These are phyloP conservation scores for Aspergillus sclerotialis DNA, from an alignment of 2,329 filamentous ascomycete species.

Conservation along the genomic window DNA sequence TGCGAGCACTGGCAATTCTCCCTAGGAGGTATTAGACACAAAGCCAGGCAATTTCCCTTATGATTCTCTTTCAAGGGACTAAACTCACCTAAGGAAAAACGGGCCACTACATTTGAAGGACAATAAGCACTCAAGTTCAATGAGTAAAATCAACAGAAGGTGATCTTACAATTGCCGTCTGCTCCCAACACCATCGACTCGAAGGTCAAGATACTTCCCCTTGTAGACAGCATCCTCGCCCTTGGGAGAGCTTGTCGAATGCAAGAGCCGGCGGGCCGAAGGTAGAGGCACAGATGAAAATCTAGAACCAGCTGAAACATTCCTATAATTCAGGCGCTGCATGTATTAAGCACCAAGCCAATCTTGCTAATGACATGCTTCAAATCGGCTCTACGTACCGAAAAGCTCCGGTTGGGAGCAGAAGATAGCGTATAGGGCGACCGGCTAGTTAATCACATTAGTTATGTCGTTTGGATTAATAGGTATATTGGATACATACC, in stretches of 20 bases:
- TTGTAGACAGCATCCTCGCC: not conserved
- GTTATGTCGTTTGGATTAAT: not conserved
- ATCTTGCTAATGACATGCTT: too few species aligned
- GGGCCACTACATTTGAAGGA: conserved; percentile 9
- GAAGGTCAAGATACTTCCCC: not conserved
- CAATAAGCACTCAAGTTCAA: not conserved
- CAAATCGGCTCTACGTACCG: not conserved
- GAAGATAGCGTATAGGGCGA: not conserved
- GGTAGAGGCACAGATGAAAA: not conserved
- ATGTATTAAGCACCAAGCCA: not conserved
- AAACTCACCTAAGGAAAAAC: conserved; percentile 13
- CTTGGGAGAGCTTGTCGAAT: not conserved
- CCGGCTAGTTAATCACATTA: not conserved
- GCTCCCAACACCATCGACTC: not conserved
- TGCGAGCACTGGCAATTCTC: conserved; percentile 65
- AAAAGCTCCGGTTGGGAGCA: not conserved
- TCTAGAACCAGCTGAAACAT: not conserved
- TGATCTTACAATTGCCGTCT: not conserved
- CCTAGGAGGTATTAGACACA: conserved; percentile 32
- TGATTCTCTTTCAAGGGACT: not conserved
- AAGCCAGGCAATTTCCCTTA: not conserved
- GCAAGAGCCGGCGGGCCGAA: not conserved
- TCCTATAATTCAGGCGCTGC: not conserved
- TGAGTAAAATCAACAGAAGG: not conserved
- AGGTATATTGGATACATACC: not conserved